These are phyloP conservation scores for Penicillium sp. DNA, from an alignment of 2,329 filamentous ascomycete genomes.

Conservation along the genomic window DNA sequence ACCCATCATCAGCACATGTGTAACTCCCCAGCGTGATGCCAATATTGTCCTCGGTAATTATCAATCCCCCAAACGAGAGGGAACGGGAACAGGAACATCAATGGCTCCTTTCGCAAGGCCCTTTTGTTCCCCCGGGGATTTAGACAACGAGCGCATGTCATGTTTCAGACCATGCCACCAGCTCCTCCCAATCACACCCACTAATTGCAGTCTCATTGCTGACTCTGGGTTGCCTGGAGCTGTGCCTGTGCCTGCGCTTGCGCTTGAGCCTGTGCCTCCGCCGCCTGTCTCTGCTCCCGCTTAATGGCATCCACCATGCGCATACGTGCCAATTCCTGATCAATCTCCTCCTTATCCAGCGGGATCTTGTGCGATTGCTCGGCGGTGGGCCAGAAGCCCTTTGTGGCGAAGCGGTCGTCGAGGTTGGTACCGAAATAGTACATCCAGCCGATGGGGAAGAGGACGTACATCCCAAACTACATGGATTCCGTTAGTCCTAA, in stretches of 20 bases:
- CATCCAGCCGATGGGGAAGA: slow-evolving; percentile 99
- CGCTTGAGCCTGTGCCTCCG: slow-evolving; percentile 19
- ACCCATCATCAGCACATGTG: slow-evolving; percentile 19
- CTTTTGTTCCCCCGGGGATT: background rate
- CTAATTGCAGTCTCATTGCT: slow-evolving; percentile 15
- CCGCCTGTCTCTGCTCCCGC: slow-evolving; percentile 49
- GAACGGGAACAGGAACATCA: background rate
- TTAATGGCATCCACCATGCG: slow-evolving; percentile 50
- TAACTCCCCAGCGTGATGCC: slow-evolving; percentile 14
- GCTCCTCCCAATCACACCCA: background rate
- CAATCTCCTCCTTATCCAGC: slow-evolving; percentile 60
- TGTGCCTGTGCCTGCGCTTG: slow-evolving; percentile 18
- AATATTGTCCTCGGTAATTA: background rate
- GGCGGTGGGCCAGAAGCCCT: slow-evolving; percentile 87
- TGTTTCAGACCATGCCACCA: background rate
- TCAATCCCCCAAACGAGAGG: background rate
- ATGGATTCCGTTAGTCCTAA: background rate
- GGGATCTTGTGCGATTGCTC: slow-evolving; percentile 56
- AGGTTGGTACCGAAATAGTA: slow-evolving; percentile 99
- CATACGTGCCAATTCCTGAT: slow-evolving; percentile 73
- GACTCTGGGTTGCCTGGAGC: slow-evolving; percentile 19
- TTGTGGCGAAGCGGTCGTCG: slow-evolving; percentile 83
- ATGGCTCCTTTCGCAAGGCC: background rate
- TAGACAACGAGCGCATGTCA: background rate
- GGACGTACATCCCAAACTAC: slow-evolving; percentile 96